Conservation (phyloP, 306 rosid species). For the Carpinus fangiana region DNA sequence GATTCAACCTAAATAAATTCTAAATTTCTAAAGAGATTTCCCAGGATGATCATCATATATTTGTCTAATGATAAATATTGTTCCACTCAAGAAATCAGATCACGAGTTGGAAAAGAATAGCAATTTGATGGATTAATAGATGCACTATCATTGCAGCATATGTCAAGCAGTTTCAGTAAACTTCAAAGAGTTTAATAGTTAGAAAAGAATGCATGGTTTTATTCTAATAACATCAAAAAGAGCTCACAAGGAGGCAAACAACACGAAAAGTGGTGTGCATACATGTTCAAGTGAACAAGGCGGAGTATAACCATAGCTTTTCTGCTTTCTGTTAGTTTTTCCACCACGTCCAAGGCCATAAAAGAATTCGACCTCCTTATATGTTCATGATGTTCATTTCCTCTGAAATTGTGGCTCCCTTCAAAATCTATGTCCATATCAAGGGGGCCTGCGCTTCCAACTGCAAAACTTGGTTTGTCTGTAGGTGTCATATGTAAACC, state of each 20-base stretch:
- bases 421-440: slow-evolving; percentile 49
- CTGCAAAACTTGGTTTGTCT: slow-evolving; percentile 41
- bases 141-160: background rate
- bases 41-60: background rate
- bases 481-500: slow-evolving; percentile 39
- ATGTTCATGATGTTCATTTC: slow-evolving; percentile 42
- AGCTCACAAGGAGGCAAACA: slow-evolving; percentile 11
- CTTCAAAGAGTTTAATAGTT: background rate
- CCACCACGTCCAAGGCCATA: slow-evolving; percentile 66
- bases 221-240: slow-evolving; percentile 11
- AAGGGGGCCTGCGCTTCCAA: slow-evolving; percentile 22
- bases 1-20: background rate
- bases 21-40: background rate
- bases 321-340: slow-evolving; percentile 58
- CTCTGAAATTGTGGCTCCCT: slow-evolving; percentile 19
- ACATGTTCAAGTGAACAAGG: slow-evolving; percentile 74
- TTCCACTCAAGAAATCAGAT: background rate
- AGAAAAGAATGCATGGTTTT: background rate
- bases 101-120: background rate
- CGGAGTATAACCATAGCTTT: slow-evolving; percentile 61
- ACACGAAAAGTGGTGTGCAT: slow-evolving; percentile 22
- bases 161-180: background rate
- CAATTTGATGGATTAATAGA: background rate
- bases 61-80: background rate
- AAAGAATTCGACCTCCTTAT: slow-evolving; percentile 54